phyloP scores from a whole-genome alignment of 306 rosid genomes.

The Parietaria judaica region DNA sequence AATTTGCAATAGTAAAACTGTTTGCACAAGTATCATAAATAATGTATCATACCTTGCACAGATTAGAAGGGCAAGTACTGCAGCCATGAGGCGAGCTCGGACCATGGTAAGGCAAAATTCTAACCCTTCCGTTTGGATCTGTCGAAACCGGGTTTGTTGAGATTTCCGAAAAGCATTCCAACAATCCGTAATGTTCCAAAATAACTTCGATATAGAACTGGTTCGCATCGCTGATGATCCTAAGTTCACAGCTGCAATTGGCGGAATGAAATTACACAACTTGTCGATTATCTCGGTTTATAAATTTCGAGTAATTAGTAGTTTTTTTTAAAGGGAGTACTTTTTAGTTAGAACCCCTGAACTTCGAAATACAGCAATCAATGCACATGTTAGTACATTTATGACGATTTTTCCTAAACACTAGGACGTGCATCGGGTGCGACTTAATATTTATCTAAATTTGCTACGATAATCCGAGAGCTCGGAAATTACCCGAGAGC shows the following conservation, averaged over 20 bases:
- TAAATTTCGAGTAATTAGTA: too few species aligned
- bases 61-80: conserved; percentile 51
- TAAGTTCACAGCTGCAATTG: conserved; percentile 56
- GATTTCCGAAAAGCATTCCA: conserved; percentile 53
- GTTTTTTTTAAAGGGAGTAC: too few species aligned
- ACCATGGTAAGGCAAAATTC: conserved; percentile 47
- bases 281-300: too few species aligned
- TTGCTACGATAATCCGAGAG: background rate
- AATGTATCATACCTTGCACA: conserved; percentile 59
- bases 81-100: conserved; percentile 47
- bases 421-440: too few species aligned
- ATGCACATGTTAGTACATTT: too few species aligned
- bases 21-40: too few species aligned
- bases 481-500: conserved; percentile 36
- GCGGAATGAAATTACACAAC: background rate
- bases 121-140: conserved; percentile 47
- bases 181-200: conserved; percentile 50
- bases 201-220: conserved; percentile 50
- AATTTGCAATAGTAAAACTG: background rate
- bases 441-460: too few species aligned
- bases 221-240: conserved; percentile 75
- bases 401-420: too few species aligned
- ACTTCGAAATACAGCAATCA: too few species aligned
- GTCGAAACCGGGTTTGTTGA: conserved; percentile 47
- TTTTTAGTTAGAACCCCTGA: too few species aligned